Evolutionary conservation across 495 filamentous ascomycete species (phyloP).

Genomic region (Rhypophila decipiens): DNA sequence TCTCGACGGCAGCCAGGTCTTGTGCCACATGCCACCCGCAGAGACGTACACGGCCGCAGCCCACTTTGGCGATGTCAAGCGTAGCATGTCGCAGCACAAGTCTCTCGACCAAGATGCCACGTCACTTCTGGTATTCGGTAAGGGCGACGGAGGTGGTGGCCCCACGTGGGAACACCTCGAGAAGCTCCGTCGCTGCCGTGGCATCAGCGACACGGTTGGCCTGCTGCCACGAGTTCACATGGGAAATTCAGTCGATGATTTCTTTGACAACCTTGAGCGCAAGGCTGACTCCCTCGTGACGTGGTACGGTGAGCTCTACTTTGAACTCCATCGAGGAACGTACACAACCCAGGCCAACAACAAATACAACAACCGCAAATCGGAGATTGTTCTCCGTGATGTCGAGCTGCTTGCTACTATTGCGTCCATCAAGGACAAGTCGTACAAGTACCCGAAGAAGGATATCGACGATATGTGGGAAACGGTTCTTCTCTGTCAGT

Average conservation of each 20-base stretch:
- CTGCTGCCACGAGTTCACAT: slow-evolving; percentile 80
- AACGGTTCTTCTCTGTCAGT: slow-evolving; percentile 76
- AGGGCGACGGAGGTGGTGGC: slow-evolving; percentile 92
- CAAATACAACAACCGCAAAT: slow-evolving; percentile 84
- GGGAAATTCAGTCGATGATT: slow-evolving; percentile 92
- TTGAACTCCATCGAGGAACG: slow-evolving; percentile 91
- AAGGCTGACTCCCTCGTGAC: slow-evolving; percentile 78
- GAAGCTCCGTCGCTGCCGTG: slow-evolving; percentile 90
- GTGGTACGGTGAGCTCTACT: slow-evolving; percentile 98
- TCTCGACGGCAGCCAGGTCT: slow-evolving; percentile 88
- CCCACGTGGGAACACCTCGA: slow-evolving; percentile 92
- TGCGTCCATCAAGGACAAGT: slow-evolving; percentile 61
- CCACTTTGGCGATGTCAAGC: slow-evolving; percentile 90
- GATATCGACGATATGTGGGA: slow-evolving; percentile 95
- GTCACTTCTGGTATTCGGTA: slow-evolving; percentile 86
- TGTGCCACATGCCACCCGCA: slow-evolving; percentile 92
- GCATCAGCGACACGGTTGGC: slow-evolving; percentile 82
- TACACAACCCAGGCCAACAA: slow-evolving; percentile 98
- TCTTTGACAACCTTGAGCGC: slow-evolving; percentile 76
- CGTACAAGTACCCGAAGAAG: slow-evolving; percentile 86
- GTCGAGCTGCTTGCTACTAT: slow-evolving; percentile 84
- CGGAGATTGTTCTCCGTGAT: slow-evolving; percentile 78
- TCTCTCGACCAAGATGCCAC: slow-evolving; percentile 86
- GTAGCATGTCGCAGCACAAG: slow-evolving; percentile 89
- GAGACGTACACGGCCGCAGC: slow-evolving; percentile 94